Base-by-base conservation (phyloP, 768 basidiomycete genomes). In the Lyophyllum atratum region DNA sequence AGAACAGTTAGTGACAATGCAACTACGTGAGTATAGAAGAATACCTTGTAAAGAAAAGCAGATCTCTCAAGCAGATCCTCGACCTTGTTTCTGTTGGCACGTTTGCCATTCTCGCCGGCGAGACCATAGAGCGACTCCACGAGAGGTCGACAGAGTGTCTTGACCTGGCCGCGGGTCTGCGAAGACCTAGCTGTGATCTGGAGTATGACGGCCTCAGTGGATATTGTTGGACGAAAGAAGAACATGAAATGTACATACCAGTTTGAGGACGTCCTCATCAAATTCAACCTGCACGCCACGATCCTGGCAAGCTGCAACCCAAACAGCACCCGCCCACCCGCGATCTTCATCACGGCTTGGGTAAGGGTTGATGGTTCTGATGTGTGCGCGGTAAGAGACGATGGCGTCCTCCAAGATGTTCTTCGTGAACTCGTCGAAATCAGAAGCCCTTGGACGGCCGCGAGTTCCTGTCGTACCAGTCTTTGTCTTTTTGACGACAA, bases 111-210 rank as follows among this genome's bases (percentile, higher is more conserved):
- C 17, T 40, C 34, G 9, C 3, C 17, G 25, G 22, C 29, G 10
- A 52, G 37, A 7, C 29, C 37, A 26, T 21, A 52, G 22, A 21
- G 24, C 2, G 39, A 22, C 39, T 52, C 40, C 14, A 26, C 19
- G 28, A 52, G 34, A 17, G 51, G 34, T 22, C 51, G 51, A 37
- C 37, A 22, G 17, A 40, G 34, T 22, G 51, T 52, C 26, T 52
- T 52, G 51, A 52, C 31, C 21, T 52, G 37, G 19, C 51, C 51
- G 9, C 51, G 51, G n/a, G 39, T 37, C 26, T 52, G 51, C 21
- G 40, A 52, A 3, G 51, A 33, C 10, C 50, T 37, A 19, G 31
- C 22, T 6, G 40, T 52, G 21, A 52, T 40, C 51, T 52, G n/a
- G 21, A 26, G 17, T 37, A 31, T 34, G 39, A 40, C 17, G 25